Percentiles rank a stretch among this genome's conserved stretches.
These are phyloP conservation scores for Vanrija sp. DNA, from an alignment of 1,284 basidiomycete species.

Conservation along the genomic window DNA sequence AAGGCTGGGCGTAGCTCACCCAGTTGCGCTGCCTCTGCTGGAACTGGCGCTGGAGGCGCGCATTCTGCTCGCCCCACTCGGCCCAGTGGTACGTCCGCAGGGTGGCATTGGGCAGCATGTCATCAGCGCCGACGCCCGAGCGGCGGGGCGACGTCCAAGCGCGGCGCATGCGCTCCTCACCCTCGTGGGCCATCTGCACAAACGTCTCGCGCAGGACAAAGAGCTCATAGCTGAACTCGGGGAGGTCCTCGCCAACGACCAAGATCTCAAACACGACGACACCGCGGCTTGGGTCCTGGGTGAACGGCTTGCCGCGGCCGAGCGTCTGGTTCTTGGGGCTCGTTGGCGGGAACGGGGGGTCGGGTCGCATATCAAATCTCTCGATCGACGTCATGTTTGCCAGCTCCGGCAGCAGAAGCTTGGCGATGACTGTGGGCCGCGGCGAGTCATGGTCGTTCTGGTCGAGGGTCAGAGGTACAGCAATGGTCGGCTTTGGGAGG, in stretches of 20 bases:
- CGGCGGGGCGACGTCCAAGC: conserved; percentile 42
- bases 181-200: conserved; percentile 45
- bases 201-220: conserved; percentile 53
- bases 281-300: conserved; percentile 40
- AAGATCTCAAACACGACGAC: conserved; percentile 43
- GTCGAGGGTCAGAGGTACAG: conserved; percentile 29
- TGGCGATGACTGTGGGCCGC: conserved; percentile 26
- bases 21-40: conserved; percentile 25
- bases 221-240: conserved; percentile 47
- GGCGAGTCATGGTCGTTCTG: conserved; percentile 34
- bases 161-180: conserved; percentile 30
- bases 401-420: conserved; percentile 34
- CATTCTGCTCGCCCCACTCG: conserved; percentile 36
- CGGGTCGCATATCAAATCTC: conserved; percentile 43
- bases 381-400: conserved; percentile 13
- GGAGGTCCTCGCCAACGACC: conserved; percentile 5
- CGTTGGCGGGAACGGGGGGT: conserved; percentile 39
- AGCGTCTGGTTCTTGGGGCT: conserved; percentile 13
- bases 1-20: conserved; percentile 26
- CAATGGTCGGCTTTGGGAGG: conserved; percentile 2
- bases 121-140: conserved; percentile 4
- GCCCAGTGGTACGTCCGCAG: conserved; percentile 25
- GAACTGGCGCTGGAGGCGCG: conserved; percentile 34
- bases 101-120: conserved; percentile 6
- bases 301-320: conserved; percentile 35